Conservation (phyloP, 2,329 filamentous ascomycete genomes). For the Nemania diffusa region DNA sequence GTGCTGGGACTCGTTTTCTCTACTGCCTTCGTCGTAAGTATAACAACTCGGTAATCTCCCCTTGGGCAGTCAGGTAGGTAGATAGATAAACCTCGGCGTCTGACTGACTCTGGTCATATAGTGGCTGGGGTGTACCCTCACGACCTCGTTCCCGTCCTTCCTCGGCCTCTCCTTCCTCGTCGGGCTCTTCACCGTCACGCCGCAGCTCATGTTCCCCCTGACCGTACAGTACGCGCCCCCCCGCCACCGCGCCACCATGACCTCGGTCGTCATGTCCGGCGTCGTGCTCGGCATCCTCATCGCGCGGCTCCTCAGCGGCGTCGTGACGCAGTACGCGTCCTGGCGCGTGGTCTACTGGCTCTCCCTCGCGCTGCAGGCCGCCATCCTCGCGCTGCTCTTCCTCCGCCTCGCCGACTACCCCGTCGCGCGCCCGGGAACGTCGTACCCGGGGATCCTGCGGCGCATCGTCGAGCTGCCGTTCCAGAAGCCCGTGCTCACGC, state of each 20-base stretch:
- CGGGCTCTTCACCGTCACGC: conserved; percentile 83
- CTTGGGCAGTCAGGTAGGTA: not conserved
- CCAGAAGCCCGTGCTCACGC: conserved; percentile 74
- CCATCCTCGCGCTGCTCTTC: conserved; percentile 73
- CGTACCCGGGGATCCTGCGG: conserved; percentile 73
- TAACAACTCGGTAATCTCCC: not conserved
- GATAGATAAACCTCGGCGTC: too few relatives aligned
- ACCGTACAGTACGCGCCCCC: conserved; percentile 81
- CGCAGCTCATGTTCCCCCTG: conserved; percentile 81
- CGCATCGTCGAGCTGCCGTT: conserved; percentile 72
- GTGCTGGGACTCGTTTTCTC: conserved; percentile 73
- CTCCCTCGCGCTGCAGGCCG: conserved; percentile 74
- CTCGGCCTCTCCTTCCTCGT: conserved; percentile 76
- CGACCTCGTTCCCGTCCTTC: conserved; percentile 71
- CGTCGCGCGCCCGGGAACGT: conserved; percentile 73
- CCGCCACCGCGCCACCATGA: conserved; percentile 72
- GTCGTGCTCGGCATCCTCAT: conserved; percentile 80
- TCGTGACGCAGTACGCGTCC: conserved; percentile 76
- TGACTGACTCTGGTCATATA: conserved; percentile 36
- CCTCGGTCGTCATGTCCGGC: conserved; percentile 80
- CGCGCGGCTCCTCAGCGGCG: conserved; percentile 78
- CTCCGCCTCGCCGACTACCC: conserved; percentile 85
- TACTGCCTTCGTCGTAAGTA: conserved; percentile 72
- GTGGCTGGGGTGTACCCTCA: conserved; percentile 79
- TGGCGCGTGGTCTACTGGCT: conserved; percentile 87